A percentile compares a stretch with the other conserved stretches of the same genome.
These are phyloP conservation scores for Scheffersomyces stambukii DNA, from an alignment of 1,139 yeast genomes.

Conservation along the genomic window DNA sequence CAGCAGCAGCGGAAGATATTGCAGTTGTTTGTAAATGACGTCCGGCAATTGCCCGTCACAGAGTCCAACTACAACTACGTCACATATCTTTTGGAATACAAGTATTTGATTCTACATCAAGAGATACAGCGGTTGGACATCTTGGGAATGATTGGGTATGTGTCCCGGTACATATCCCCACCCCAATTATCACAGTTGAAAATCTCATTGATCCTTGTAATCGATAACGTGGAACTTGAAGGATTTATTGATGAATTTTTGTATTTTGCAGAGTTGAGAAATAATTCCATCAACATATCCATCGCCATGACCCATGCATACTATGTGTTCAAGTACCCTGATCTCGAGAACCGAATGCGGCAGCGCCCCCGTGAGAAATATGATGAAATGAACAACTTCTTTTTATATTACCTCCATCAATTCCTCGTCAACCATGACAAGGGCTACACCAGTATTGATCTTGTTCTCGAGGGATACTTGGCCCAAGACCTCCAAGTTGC, in stretches of 20 bases:
- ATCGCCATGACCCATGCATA: conserved; percentile 7
- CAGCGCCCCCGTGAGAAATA: background rate
- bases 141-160: conserved; percentile 4
- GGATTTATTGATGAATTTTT: conserved; percentile 1
- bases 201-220: conserved; percentile 1
- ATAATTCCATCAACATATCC: conserved; percentile 1
- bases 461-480: too few relatives aligned
- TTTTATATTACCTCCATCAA: too few relatives aligned
- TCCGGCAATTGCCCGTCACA: conserved; percentile 3
- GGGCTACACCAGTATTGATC: too few relatives aligned
- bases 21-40: background rate
- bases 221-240: background rate
- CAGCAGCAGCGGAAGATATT: background rate
- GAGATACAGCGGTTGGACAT: conserved; percentile 2
- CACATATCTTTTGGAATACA: conserved; percentile 4
- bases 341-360: background rate
- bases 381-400: too few relatives aligned
- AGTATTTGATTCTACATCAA: conserved; percentile 2
- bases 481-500: too few relatives aligned
- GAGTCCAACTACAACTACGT: conserved; percentile 4
- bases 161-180: background rate
- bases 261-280: conserved; percentile 2
- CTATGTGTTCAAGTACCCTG: conserved; percentile 5
- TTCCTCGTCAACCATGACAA: too few relatives aligned
- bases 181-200: background rate